These are phyloP conservation scores for Suhomyces guaymorum DNA, from an alignment of 1,139 yeast species.

Conservation along the genomic window DNA sequence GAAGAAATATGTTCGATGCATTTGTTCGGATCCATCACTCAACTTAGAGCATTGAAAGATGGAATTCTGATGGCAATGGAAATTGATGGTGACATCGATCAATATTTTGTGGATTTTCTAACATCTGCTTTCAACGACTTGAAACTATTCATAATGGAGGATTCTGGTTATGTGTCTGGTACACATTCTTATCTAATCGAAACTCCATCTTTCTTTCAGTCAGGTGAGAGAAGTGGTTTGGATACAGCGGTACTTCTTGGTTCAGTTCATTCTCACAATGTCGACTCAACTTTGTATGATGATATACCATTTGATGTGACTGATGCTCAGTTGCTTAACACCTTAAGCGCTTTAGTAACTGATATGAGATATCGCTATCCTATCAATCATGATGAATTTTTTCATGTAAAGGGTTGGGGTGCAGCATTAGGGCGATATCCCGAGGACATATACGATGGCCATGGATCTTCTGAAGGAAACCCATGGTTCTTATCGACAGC, in stretches of 20 bases:
- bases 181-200: constrained; percentile 62
- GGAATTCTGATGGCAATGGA: constrained; percentile 52
- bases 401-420: constrained; percentile 43
- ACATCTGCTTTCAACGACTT: constrained; percentile 25
- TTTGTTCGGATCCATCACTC: constrained; percentile 76
- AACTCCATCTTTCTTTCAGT: constrained; percentile 53
- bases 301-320: constrained; percentile 61
- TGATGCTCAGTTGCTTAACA: constrained; percentile 56
- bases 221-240: constrained; percentile 60
- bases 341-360: constrained; percentile 55
- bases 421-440: constrained; percentile 91
- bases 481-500: constrained; percentile 95
- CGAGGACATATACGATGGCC: constrained; percentile 88
- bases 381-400: constrained; percentile 55
- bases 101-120: constrained; percentile 24
- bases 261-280: constrained; percentile 62
- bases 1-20: constrained; percentile 80
- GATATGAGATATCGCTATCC: constrained; percentile 79
- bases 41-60: constrained; percentile 63
- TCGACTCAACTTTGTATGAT: constrained; percentile 30
- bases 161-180: constrained; percentile 47
- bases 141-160: constrained; percentile 37
- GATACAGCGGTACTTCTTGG: constrained; percentile 81
- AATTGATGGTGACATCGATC: constrained; percentile 35
- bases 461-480: constrained; percentile 73